Evolutionary conservation across 495 filamentous ascomycete species (phyloP), one percentile per base, ranked within the genome.

Genomic region (Penicillium canariense): DNA sequence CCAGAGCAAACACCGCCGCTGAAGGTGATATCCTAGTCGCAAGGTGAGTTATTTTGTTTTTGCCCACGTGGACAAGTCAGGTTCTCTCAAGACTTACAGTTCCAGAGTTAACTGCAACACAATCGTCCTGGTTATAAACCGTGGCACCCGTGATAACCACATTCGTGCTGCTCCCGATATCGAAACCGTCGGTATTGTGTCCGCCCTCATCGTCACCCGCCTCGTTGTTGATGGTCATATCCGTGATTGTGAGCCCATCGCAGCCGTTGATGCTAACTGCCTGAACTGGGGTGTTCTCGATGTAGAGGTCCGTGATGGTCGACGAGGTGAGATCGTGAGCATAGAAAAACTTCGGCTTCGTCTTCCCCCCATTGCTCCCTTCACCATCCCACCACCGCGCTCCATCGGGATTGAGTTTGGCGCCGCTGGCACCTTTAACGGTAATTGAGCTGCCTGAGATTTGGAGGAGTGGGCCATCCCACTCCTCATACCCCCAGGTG

Each of bases 181-280:
- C 85, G 62, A 87, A 88, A 4, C 74, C 85, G 58, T 88, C 85
- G 3, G 86, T 87, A 67, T 88, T 88, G 54, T 84, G 80, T 7
- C 79, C 84, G 11, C 68, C 66, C 14, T 56, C 56, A 4, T 42
- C 56, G 47, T 83, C 77, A 18, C 83, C 85, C 15, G 70, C 83
- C 4, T 71, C 70, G 68, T 85, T 83, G 55, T 88, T 77, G 54
- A 89, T 80, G 4, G 78, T 84, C 55, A 87, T 75, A 30, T 68
- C 60, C 23, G 63, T 68, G 26, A 89, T 45, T 0, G 71, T 79
- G 8, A 87, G 67, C 20, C 76, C 72, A 10, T 73, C 63, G 5
- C 66, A 66, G 23, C 53, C 59, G 58, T 83, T 76, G 55, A 88
- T 81, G 58, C 73, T 80, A 59, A 88, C 80, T 20, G 69, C 76